Conservation (phyloP, 2,329 filamentous ascomycete genomes). For the Coniochaeta sp. region DNA sequence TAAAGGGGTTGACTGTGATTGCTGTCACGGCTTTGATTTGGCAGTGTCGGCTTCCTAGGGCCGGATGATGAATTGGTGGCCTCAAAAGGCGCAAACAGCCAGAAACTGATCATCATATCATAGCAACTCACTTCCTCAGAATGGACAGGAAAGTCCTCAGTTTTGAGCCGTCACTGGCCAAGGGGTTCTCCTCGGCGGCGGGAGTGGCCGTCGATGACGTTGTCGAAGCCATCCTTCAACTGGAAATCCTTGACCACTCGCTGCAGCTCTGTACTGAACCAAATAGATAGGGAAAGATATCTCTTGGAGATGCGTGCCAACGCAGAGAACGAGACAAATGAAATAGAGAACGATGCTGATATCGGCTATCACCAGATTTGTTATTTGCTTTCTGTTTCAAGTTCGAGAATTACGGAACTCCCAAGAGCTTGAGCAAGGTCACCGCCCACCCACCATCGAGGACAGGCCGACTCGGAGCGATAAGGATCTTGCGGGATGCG, state of each 20-base stretch:
- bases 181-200: constrained; percentile 32
- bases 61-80: neutral
- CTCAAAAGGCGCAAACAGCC: neutral
- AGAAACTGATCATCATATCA: constrained; percentile 5
- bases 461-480: neutral
- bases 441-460: neutral
- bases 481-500: neutral
- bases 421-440: neutral
- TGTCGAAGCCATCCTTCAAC: constrained; percentile 27
- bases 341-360: neutral
- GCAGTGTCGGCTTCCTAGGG: neutral
- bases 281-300: neutral
- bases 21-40: neutral
- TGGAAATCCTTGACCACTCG: neutral
- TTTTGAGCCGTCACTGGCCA: constrained; percentile 73
- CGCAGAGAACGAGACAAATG: neutral
- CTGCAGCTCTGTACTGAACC: neutral
- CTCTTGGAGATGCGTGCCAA: neutral
- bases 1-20: neutral
- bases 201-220: neutral
- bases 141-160: constrained; percentile 83
- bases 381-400: neutral
- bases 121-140: constrained; percentile 65
- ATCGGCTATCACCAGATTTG: neutral
- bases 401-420: neutral